Evolutionary conservation across 148 eudicot genomes (phyloP).

Genomic region (Nyssa sinensis): DNA sequence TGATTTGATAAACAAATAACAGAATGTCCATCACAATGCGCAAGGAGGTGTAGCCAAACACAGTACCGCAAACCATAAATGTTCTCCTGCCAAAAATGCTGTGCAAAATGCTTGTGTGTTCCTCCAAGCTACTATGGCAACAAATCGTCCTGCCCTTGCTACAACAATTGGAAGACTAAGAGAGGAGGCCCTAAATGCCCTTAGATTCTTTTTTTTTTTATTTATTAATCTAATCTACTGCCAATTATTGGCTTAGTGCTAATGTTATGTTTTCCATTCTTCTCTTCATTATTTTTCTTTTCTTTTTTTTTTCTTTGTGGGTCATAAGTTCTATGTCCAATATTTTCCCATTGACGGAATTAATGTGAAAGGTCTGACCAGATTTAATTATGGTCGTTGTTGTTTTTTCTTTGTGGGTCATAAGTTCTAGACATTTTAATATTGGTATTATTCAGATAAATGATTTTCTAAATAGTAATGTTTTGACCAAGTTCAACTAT

Average conservation of each 20-base stretch:
- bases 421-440: no score
- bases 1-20: no score
- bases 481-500: no score
- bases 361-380: no score
- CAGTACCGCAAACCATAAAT: conserved; percentile 59
- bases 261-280: neutral
- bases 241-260: neutral
- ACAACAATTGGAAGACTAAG: conserved; percentile 70
- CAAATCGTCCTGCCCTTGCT: conserved; percentile 61
- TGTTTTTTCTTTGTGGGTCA: no score
- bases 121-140: conserved; percentile 64
- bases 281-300: no score
- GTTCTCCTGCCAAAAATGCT: conserved; percentile 55
- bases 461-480: no score
- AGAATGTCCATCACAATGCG: conserved; percentile 53
- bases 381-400: no score
- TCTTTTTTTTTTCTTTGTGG: no score
- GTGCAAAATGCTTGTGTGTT: conserved; percentile 53
- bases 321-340: no score
- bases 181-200: conserved; percentile 66
- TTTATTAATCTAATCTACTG: neutral
- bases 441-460: no score
- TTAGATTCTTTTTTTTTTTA: conserved; percentile 3
- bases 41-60: conserved; percentile 52
- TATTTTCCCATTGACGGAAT: no score